Percentiles rank a stretch among this genome's conserved stretches.
These are phyloP conservation scores for Cryptococcus floricola DNA, from an alignment of 1,284 basidiomycete species.

Conservation along the genomic window DNA sequence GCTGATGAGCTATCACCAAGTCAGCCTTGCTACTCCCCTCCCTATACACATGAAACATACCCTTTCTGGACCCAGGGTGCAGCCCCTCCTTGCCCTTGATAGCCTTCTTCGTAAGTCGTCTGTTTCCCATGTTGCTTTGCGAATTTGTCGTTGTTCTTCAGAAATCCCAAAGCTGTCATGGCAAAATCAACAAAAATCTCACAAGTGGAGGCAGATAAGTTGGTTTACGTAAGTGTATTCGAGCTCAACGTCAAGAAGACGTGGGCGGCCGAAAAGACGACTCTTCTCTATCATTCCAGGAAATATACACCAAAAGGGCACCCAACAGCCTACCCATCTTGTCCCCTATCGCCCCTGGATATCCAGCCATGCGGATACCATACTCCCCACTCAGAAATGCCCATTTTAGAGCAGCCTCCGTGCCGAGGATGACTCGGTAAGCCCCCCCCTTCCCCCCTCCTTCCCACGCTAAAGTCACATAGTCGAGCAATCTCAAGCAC, in stretches of 20 bases:
- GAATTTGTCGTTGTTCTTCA: not conserved
- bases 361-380: not conserved
- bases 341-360: not conserved
- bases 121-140: slow-evolving; percentile 22
- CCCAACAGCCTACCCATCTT: not conserved
- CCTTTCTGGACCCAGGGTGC: slow-evolving; percentile 49
- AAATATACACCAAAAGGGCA: not conserved
- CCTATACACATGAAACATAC: slow-evolving; percentile 13
- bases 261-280: slow-evolving; percentile 1
- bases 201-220: not conserved
- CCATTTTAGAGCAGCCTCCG: not conserved
- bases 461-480: too few relatives aligned
- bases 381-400: not conserved
- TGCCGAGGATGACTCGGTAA: not conserved
- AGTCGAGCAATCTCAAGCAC: too few relatives aligned
- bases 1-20: slow-evolving; percentile 60
- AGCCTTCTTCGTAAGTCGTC: slow-evolving; percentile 46
- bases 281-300: not conserved
- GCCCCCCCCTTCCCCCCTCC: too few relatives aligned
- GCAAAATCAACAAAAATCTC: not conserved
- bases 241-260: not conserved
- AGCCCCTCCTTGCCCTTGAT: slow-evolving; percentile 48
- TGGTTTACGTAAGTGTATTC: not conserved
- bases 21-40: not conserved
- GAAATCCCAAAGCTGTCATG: not conserved